Conservation (phyloP, 768 basidiomycete species). For the Pisolithus tinctorius region DNA sequence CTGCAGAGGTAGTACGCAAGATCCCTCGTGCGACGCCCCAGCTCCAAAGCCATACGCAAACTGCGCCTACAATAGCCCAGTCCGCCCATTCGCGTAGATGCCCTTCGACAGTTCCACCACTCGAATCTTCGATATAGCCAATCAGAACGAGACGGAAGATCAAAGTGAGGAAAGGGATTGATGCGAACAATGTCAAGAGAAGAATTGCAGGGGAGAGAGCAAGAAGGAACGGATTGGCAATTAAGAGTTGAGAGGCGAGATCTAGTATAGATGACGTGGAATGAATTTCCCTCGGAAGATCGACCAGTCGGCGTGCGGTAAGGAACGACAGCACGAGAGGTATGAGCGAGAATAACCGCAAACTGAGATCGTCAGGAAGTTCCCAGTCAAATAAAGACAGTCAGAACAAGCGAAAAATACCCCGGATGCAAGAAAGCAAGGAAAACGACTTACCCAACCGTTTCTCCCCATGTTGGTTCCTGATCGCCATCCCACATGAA, state of each 20-base stretch:
- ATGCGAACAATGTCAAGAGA: constrained; percentile 55
- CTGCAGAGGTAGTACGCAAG: constrained; percentile 67
- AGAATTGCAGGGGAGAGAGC: constrained; percentile 70
- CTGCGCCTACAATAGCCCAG: constrained; percentile 56
- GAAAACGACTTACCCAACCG: constrained; percentile 53
- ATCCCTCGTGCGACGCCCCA: constrained; percentile 77
- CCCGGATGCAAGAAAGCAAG: not conserved
- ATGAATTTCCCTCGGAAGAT: constrained; percentile 67
- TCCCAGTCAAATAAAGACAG: not conserved
- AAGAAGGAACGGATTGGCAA: constrained; percentile 68
- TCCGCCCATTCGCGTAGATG: constrained; percentile 63
- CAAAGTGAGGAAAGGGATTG: constrained; percentile 74
- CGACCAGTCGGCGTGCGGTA: constrained; percentile 63
- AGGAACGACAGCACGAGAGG: constrained; percentile 64
- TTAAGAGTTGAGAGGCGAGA: constrained; percentile 63
- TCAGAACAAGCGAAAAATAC: no score
- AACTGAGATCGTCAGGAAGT: constrained; percentile 10
- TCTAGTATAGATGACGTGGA: constrained; percentile 50
- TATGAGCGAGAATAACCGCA: constrained; percentile 67
- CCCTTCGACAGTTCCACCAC: constrained; percentile 40
- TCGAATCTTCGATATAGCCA: constrained; percentile 45
- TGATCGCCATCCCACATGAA: constrained; percentile 52
- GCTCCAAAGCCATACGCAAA: constrained; percentile 62
- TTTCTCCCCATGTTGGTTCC: constrained; percentile 77
- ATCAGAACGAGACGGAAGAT: constrained; percentile 72